A percentile compares a stretch with the other conserved stretches of the same genome.
Evolutionary conservation across 495 filamentous ascomycete genomes (phyloP).

Genomic region (Sabuloglossum arenarium): DNA sequence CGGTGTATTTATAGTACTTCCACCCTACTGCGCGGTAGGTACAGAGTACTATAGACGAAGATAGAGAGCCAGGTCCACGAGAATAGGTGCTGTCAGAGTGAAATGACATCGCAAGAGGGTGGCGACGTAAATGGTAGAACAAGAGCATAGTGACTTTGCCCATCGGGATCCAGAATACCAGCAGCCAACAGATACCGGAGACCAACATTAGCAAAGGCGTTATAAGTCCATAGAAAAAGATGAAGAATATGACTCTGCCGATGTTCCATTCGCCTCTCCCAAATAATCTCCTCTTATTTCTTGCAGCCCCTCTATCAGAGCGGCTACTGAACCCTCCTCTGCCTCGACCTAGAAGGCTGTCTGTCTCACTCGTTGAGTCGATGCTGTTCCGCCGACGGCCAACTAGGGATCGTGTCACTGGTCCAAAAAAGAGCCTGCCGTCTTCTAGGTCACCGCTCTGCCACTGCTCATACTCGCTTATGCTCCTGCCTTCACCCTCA

Average conservation of each 20-base stretch:
- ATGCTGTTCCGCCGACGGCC: constrained; percentile 77
- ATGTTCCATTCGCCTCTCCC: constrained; percentile 90
- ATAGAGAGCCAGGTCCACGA: constrained; percentile 41
- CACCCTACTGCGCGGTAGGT: constrained; percentile 87
- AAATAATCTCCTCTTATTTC: constrained; percentile 76
- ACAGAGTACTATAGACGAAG: constrained; percentile 81
- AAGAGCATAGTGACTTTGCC: constrained; percentile 82
- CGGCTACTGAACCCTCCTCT: constrained; percentile 23
- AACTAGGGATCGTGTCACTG: constrained; percentile 56
- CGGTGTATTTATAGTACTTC: constrained; percentile 98
- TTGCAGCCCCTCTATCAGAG: constrained; percentile 25
- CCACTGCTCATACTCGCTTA: constrained; percentile 98
- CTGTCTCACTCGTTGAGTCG: constrained; percentile 72
- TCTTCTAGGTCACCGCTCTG: constrained; percentile 94
- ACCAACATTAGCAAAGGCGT: constrained; percentile 75
- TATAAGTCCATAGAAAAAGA: constrained; percentile 88
- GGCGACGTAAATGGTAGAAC: constrained; percentile 77
- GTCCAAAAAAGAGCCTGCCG: constrained; percentile 88
- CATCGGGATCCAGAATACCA: constrained; percentile 98
- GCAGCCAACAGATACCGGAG: constrained; percentile 76
- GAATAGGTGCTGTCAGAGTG: constrained; percentile 65
- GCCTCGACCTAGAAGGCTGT: constrained; percentile 65
- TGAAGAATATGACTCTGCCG: constrained; percentile 85
- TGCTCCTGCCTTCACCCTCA: constrained; percentile 94
- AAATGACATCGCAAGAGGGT: constrained; percentile 83